A percentile compares a stretch with the other conserved stretches of the same genome.
These are phyloP conservation scores for Conoideocrella luteorostrata DNA, from an alignment of 2,329 filamentous ascomycete species.

Conservation along the genomic window DNA sequence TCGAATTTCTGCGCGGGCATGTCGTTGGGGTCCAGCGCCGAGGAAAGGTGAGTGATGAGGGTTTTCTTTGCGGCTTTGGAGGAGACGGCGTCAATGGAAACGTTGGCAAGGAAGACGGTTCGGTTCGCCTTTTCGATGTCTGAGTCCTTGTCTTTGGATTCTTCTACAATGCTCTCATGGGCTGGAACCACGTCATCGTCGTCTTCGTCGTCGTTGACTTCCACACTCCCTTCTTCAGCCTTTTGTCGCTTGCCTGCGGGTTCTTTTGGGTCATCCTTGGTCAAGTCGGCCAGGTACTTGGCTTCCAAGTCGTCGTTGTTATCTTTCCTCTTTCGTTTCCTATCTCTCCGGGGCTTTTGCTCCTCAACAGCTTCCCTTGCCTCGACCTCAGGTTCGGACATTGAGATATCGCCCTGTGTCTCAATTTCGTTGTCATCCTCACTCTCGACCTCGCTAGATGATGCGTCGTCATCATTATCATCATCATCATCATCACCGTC, in stretches of 20 bases:
- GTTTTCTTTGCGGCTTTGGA: slow-evolving; percentile 76
- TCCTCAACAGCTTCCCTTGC: slow-evolving; percentile 28
- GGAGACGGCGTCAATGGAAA: slow-evolving; percentile 74
- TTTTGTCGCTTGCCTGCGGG: slow-evolving; percentile 50
- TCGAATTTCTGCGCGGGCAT: slow-evolving; percentile 66
- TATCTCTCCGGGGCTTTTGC: slow-evolving; percentile 35
- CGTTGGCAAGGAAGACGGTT: slow-evolving; percentile 90
- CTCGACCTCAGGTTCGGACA: slow-evolving; percentile 3
- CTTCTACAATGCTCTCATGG: slow-evolving; percentile 51
- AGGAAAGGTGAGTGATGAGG: slow-evolving; percentile 70
- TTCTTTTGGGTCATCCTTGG: slow-evolving; percentile 52
- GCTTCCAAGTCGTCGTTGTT: slow-evolving; percentile 65
- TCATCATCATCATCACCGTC: slow-evolving; percentile 23
- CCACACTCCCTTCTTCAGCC: slow-evolving; percentile 22
- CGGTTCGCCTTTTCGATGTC: slow-evolving; percentile 68
- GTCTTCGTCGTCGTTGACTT: slow-evolving; percentile 36
- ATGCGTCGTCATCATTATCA: slow-evolving; percentile 19
- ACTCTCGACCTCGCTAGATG: slow-evolving; percentile 16
- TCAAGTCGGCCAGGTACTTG: slow-evolving; percentile 61
- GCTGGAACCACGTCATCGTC: slow-evolving; percentile 39
- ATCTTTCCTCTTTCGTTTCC: slow-evolving; percentile 62
- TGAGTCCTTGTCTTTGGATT: slow-evolving; percentile 64
- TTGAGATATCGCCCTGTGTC: neutral
- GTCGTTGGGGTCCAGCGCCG: slow-evolving; percentile 55
- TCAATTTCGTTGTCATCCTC: slow-evolving; percentile 17